phyloP scores from a whole-genome alignment of 2,329 filamentous ascomycete genomes.

The Epichloe hybrida region DNA sequence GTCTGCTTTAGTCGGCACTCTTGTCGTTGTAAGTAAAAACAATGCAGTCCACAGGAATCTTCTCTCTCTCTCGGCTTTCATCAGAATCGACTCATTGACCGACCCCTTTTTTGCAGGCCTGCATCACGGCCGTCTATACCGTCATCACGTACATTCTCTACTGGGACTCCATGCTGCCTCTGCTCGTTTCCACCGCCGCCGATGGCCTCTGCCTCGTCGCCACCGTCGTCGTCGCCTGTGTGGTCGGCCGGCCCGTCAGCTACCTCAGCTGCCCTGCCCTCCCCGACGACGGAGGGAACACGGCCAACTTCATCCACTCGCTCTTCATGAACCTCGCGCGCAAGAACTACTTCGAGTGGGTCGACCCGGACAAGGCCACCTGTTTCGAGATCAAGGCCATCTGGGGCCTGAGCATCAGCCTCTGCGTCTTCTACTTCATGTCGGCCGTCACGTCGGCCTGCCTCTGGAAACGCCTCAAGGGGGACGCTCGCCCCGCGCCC shows the following conservation, averaged over 20 bases:
- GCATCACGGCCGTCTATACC: conserved; percentile 66
- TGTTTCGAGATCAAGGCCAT: conserved; percentile 79
- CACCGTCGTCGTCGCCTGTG: conserved; percentile 61
- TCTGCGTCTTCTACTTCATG: conserved; percentile 59
- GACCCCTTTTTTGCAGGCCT: conserved; percentile 41
- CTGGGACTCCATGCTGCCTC: conserved; percentile 60
- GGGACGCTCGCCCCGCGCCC: conserved; percentile 16
- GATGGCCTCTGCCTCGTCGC: conserved; percentile 63
- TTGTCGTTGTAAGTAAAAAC: conserved; percentile 55
- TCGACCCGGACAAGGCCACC: conserved; percentile 41
- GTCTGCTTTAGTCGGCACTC: conserved; percentile 60
- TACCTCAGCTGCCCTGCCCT: conserved; percentile 57
- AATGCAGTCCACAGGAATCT: too few relatives aligned
- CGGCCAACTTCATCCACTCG: conserved; percentile 31
- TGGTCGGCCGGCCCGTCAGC: conserved; percentile 68
- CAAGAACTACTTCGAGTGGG: conserved; percentile 28
- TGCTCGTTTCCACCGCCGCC: conserved; percentile 51
- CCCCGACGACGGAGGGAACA: conserved; percentile 23
- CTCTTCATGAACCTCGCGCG: conserved; percentile 26
- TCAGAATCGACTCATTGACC: too few relatives aligned
- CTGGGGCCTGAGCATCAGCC: conserved; percentile 72
- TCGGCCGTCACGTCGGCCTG: conserved; percentile 44
- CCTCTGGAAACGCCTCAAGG: conserved; percentile 48
- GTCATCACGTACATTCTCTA: conserved; percentile 72
- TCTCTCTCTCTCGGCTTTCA: neutral